Evolutionary conservation across 2,329 filamentous ascomycete species (phyloP), one percentile per base, ranked within the genome.

Genomic region (Lasiodiplodia hormozganensis): DNA sequence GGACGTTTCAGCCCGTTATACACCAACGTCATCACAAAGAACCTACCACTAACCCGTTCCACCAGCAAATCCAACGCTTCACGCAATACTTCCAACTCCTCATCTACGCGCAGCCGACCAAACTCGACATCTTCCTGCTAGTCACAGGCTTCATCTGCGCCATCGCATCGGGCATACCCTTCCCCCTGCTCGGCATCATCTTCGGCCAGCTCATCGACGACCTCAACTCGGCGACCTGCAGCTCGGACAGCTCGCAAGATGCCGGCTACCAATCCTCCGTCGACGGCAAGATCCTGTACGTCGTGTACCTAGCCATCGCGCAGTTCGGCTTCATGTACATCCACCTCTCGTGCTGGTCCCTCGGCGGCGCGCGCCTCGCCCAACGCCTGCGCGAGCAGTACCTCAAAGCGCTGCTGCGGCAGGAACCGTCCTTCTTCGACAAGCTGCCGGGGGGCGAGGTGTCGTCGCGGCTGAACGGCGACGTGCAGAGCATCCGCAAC

Each of bases 401-500:
- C 72, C 82, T 91, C 47, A 80, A 82, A 31, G 85, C 83, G 21
- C 77, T 91, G 21, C 80, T 91, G 16, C 81, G 84, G 58, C 88
- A 91, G 73, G 88, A 90, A 68, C 84, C 88, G 0, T 81, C 87
- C 16, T 91, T 87, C 75, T 90, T 91, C 74, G 89, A 91, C 72
- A 84, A 83, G 16, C 82, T 89, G 11, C 85, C 87, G 57, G 84
- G 88, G 0, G 89, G 89, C 18, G 87, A 91, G 75, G 85, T 91
- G 14, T 85, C 87, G 1, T 86, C 87, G 10, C 83, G 89, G 21
- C 84, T 92, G 53, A 89, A 89, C 73, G 83, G 84, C 66, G 89
- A 92, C 72, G 89, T 92, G 40, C 86, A 89, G 69, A 85, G 87
- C 1, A 87, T 92, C 64, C 89, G 90, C 73, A 85, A 86, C 0